A percentile compares a stretch with the other conserved stretches of the same genome.
Conservation (phyloP, 2,329 filamentous ascomycete species). For the Paradendryphiella salina region DNA sequence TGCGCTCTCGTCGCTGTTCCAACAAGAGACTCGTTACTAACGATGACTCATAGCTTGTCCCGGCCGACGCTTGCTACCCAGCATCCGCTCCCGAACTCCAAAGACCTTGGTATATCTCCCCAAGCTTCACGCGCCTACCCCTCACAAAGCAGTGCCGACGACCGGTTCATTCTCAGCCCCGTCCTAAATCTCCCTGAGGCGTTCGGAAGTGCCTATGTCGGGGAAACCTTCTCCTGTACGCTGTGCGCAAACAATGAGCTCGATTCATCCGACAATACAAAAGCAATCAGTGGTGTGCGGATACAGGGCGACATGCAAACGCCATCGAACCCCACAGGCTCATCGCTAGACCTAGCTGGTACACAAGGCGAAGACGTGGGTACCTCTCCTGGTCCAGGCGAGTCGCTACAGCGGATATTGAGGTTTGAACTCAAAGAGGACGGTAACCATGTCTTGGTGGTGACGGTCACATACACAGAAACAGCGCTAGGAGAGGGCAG, state of each 20-base stretch:
- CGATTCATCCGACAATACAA: conserved; percentile 42
- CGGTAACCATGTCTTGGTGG: conserved; percentile 88
- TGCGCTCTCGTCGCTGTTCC: not conserved
- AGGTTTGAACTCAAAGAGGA: conserved; percentile 90
- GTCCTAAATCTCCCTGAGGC: conserved; percentile 82
- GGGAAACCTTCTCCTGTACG: conserved; percentile 92
- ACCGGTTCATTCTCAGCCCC: conserved; percentile 61
- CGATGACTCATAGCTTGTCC: conserved; percentile 65
- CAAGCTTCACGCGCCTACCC: conserved; percentile 73
- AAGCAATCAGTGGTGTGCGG: conserved; percentile 71
- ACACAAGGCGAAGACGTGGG: conserved; percentile 48
- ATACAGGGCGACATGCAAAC: conserved; percentile 96
- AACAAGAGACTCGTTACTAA: not conserved
- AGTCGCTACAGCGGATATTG: conserved; percentile 79
- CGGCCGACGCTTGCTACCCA: conserved; percentile 76
- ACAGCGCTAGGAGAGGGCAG: conserved; percentile 60
- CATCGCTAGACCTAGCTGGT: conserved; percentile 62
- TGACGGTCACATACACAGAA: conserved; percentile 93
- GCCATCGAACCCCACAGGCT: conserved; percentile 66
- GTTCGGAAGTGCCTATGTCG: conserved; percentile 93
- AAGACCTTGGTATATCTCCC: conserved; percentile 56
- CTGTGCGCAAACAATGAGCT: conserved; percentile 94
- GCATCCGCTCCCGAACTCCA: conserved; percentile 62
- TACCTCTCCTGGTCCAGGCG: conserved; percentile 57
- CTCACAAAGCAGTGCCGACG: conserved; percentile 51